Conservation (phyloP, 1,139 yeast species). For the Candida freyschussii region DNA sequence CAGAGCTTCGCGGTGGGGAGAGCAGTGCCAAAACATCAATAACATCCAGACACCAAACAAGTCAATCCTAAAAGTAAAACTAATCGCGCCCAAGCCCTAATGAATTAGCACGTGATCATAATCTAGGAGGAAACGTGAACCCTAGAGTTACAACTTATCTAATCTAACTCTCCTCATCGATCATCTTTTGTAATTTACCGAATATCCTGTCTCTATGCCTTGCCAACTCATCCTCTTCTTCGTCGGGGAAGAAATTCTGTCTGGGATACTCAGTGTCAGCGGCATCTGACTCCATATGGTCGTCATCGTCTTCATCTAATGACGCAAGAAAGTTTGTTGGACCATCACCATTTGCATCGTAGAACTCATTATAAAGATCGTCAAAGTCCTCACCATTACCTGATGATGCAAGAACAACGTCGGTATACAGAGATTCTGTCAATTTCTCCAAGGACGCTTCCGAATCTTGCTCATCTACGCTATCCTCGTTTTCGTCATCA, state of each 20-base stretch:
- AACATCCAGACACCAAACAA: too few relatives aligned
- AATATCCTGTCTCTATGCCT: slow-evolving; percentile 60
- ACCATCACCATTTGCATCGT: slow-evolving; percentile 26
- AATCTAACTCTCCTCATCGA: slow-evolving; percentile 26
- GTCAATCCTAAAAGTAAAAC: too few relatives aligned
- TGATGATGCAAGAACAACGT: slow-evolving; percentile 13
- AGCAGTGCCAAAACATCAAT: too few relatives aligned
- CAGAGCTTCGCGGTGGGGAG: too few relatives aligned
- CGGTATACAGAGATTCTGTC: slow-evolving; percentile 21
- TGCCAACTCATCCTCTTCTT: slow-evolving; percentile 56
- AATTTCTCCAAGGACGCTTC: slow-evolving; percentile 16
- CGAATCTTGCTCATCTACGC: slow-evolving; percentile 27
- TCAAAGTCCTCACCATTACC: slow-evolving; percentile 23
- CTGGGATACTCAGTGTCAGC: slow-evolving; percentile 33
- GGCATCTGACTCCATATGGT: slow-evolving; percentile 28
- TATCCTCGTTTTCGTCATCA: slow-evolving; percentile 58
- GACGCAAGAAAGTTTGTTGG: slow-evolving; percentile 20
- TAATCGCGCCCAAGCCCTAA: too few relatives aligned
- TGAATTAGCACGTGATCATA: too few relatives aligned
- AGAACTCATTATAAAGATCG: slow-evolving; percentile 30
- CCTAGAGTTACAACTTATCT: too few relatives aligned
- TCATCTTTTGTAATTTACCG: slow-evolving; percentile 50
- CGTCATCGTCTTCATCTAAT: slow-evolving; percentile 27
- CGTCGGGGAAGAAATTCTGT: slow-evolving; percentile 47
- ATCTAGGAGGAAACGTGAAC: too few relatives aligned